Conservation (phyloP, 345 rosid species). For the Rhodomyrtus tomentosa region DNA sequence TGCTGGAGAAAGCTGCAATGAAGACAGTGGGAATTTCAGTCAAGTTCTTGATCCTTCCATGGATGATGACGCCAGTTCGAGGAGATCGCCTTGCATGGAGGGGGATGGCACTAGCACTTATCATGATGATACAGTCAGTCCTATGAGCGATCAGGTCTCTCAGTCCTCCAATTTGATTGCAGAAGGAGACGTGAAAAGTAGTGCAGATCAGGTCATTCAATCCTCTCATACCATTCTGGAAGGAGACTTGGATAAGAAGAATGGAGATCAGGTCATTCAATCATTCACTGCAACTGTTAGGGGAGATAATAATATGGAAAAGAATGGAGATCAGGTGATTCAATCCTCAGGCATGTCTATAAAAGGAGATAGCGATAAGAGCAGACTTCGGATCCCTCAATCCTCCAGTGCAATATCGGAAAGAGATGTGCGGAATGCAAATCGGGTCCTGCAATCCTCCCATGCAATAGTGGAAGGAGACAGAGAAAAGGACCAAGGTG, state of each 20-base stretch:
- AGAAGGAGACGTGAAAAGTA: not conserved
- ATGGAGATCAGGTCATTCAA: not conserved
- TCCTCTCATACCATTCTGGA: conserved; percentile 14
- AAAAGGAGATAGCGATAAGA: not conserved
- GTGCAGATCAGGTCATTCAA: not conserved
- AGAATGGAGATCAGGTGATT: not conserved
- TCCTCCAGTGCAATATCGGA: not conserved
- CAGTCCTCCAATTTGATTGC: not conserved
- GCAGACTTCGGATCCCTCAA: not conserved
- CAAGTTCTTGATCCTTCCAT: conserved; percentile 32
- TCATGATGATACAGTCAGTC: not conserved
- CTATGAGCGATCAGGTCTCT: not conserved
- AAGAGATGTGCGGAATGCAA: not conserved
- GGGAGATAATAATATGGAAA: not conserved
- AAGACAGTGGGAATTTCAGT: conserved; percentile 26
- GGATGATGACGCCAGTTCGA: conserved; percentile 22
- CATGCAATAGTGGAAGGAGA: not conserved
- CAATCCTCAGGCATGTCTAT: not conserved
- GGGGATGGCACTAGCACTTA: not conserved
- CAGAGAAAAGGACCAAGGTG: not conserved
- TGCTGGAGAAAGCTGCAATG: conserved; percentile 21
- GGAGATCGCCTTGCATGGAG: not conserved
- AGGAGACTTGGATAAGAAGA: not conserved
- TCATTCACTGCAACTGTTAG: not conserved
- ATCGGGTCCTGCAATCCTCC: not conserved